Evolutionary conservation across 208 protist genomes (phyloP).

Genomic region (Sergeia podlipaevii): DNA sequence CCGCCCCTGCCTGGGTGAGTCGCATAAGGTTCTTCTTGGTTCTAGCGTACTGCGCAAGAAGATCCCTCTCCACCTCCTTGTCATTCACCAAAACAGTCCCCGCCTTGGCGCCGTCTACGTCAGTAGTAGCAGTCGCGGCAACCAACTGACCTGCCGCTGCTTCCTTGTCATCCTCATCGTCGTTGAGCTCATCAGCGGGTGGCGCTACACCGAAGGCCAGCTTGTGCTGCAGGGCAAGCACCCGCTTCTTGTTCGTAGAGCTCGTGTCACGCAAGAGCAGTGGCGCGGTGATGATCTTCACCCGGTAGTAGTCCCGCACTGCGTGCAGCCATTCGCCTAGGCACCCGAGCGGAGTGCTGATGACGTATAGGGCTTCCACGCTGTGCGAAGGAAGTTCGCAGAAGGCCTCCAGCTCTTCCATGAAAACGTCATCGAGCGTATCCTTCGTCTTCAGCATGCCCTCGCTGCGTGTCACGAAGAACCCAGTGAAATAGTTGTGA

Average conservation of each 20-base stretch:
- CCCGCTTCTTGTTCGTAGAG: neutral
- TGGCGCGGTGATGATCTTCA: slow-evolving; percentile 39
- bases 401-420: slow-evolving; percentile 53
- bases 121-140: neutral
- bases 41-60: slow-evolving; percentile 11
- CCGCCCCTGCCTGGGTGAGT: slow-evolving; percentile 4
- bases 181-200: neutral
- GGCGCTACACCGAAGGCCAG: slow-evolving; percentile 1
- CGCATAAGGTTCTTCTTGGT: slow-evolving; percentile 14
- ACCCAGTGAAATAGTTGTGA: slow-evolving; percentile 67
- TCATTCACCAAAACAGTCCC: neutral
- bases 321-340: slow-evolving; percentile 64
- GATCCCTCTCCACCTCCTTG: slow-evolving; percentile 3
- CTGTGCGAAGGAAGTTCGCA: slow-evolving; percentile 44
- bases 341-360: slow-evolving; percentile 51
- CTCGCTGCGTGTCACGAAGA: slow-evolving; percentile 64
- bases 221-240: neutral
- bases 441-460: slow-evolving; percentile 38
- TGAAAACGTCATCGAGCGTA: slow-evolving; percentile 26
- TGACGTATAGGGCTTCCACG: slow-evolving; percentile 25
- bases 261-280: slow-evolving; percentile 21
- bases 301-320: slow-evolving; percentile 56
- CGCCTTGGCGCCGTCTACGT: slow-evolving; percentile 1
- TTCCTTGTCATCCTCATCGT: too few species aligned
- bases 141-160: too few species aligned